Conservation (phyloP, 306 rosid species). For the Hippophae rhamnoides region DNA sequence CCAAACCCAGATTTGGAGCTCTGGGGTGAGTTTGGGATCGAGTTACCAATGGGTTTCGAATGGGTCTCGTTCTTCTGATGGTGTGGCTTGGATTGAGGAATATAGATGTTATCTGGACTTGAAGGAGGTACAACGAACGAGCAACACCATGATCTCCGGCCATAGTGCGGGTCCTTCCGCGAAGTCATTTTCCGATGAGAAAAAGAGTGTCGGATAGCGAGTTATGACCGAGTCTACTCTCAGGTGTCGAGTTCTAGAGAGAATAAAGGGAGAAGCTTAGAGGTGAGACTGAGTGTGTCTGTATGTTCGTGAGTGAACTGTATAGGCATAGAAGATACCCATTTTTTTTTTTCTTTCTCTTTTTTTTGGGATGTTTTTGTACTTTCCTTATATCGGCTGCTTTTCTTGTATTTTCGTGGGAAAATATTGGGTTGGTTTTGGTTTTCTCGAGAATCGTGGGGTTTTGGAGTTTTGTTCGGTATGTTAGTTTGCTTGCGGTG, state of each 20-base stretch:
- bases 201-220: conserved; percentile 5
- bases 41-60: conserved; percentile 29
- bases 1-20: conserved; percentile 56
- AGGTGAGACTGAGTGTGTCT: conserved; percentile 5
- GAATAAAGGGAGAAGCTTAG: not conserved
- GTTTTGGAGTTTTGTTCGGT: not conserved
- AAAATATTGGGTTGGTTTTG: not conserved
- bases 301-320: not conserved
- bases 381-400: not conserved
- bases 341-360: not conserved
- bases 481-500: not conserved
- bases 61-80: conserved; percentile 24
- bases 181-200: conserved; percentile 30
- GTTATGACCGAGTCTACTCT: not conserved
- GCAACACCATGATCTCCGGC: conserved; percentile 77
- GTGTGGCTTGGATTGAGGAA: conserved; percentile 27
- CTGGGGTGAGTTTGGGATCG: conserved; percentile 64
- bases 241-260: not conserved
- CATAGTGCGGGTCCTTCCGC: conserved; percentile 27
- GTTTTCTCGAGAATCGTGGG: not conserved
- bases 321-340: not conserved
- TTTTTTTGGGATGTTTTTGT: not conserved
- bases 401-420: too few species aligned
- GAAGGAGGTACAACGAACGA: conserved; percentile 67
- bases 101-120: conserved; percentile 56